Percentiles rank a stretch among this genome's conserved stretches.
Evolutionary conservation across 2,329 filamentous ascomycete species (phyloP).

Genomic region (Teratosphaeria zuluensis): DNA sequence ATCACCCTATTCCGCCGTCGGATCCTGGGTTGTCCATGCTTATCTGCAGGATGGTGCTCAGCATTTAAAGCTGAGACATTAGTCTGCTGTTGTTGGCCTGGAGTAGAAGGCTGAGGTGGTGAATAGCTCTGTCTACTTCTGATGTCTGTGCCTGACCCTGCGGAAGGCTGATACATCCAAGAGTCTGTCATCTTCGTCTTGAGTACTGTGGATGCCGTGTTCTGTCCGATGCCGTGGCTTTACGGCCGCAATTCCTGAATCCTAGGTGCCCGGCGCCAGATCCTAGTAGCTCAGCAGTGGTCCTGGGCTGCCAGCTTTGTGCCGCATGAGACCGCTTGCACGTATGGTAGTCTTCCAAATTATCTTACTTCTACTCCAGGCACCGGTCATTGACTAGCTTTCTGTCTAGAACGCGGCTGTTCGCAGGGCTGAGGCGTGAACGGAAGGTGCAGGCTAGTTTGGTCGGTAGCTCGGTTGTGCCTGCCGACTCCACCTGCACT

Average conservation of each 20-base stretch:
- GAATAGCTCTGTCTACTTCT: neutral
- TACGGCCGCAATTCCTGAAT: neutral
- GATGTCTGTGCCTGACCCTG: neutral
- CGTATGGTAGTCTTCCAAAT: no score
- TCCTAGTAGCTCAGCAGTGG: neutral
- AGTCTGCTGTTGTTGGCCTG: neutral
- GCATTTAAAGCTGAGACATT: conserved; percentile 7
- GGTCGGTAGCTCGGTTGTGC: no score
- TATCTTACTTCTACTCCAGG: no score
- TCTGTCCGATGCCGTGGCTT: neutral
- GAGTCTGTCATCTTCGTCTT: conserved; percentile 6
- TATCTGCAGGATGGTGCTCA: conserved; percentile 2
- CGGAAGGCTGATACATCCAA: conserved; percentile 8
- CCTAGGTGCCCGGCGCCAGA: neutral
- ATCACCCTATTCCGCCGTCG: conserved; percentile 41
- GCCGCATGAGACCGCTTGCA: no score
- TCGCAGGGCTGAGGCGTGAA: no score
- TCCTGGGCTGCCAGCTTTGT: no score
- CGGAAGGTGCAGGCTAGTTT: no score
- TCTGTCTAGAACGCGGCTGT: no score
- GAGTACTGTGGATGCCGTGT: neutral
- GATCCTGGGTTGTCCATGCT: conserved; percentile 7
- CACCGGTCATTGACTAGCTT: no score
- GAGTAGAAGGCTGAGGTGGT: neutral
- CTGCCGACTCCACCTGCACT: no score